Percentiles rank a stretch among this genome's conserved stretches.
These are phyloP conservation scores for Parsonsia alboflavescens DNA, from an alignment of 257 asterid species.

Conservation along the genomic window DNA sequence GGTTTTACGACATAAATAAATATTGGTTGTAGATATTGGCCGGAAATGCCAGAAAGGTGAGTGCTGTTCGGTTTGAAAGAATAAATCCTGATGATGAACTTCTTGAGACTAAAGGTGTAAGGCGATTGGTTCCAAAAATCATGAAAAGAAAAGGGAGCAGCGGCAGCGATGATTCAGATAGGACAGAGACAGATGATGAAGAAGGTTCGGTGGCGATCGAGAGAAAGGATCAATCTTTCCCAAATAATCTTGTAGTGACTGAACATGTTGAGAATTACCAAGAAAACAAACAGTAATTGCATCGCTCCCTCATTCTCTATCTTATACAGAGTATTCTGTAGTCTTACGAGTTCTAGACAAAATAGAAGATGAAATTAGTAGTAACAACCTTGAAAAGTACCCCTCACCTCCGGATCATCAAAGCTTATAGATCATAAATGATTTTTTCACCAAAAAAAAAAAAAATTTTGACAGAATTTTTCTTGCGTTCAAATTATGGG, in stretches of 20 bases:
- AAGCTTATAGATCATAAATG: not conserved
- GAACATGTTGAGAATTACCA: conserved; percentile 47
- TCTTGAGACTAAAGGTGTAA: conserved; percentile 37
- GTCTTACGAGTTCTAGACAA: not conserved
- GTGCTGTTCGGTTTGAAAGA: conserved; percentile 88
- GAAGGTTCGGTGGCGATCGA: conserved; percentile 31
- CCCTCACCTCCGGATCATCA: not conserved
- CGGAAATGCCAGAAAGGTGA: conserved; percentile 93
- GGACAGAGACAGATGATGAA: conserved; percentile 24
- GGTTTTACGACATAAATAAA: not conserved
- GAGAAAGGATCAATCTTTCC: not conserved
- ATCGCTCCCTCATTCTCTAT: not conserved
- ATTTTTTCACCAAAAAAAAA: not conserved
- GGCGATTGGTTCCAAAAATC: conserved; percentile 60
- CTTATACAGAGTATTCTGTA: not conserved
- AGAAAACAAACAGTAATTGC: conserved; percentile 28
- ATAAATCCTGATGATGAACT: conserved; percentile 45
- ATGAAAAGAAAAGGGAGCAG: conserved; percentile 55
- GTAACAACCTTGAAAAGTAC: not conserved
- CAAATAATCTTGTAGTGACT: conserved; percentile 39
- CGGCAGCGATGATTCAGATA: conserved; percentile 37
- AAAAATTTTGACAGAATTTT: too few relatives aligned
- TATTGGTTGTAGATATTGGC: conserved; percentile 71
- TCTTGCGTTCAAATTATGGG: too few relatives aligned
- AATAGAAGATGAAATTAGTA: not conserved